phyloP scores from a whole-genome alignment of 495 filamentous ascomycete genomes.

The Copromyces sp. region DNA sequence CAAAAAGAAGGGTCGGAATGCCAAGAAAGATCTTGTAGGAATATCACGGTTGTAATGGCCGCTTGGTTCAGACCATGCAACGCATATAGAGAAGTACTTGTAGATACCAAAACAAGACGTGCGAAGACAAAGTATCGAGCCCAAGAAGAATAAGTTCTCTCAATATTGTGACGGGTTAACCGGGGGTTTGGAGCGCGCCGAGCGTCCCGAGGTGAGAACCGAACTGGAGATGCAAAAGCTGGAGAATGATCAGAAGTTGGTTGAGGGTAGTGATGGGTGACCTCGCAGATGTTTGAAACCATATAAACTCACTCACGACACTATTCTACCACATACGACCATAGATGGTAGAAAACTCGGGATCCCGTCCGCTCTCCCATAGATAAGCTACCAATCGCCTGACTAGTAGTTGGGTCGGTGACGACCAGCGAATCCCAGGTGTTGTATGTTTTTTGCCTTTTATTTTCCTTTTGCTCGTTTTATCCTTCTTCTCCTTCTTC shows the following conservation, averaged over 20 bases:
- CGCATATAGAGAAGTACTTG: neutral
- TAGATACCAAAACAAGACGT: neutral
- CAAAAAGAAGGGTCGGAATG: neutral
- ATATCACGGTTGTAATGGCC: neutral
- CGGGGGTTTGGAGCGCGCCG: too few species aligned
- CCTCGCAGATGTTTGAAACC: too few species aligned
- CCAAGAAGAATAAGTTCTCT: too few species aligned
- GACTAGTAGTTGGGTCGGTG: conserved; percentile 30
- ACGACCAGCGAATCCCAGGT: conserved; percentile 31
- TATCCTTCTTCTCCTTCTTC: too few species aligned
- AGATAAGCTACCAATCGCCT: conserved; percentile 19
- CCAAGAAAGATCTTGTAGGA: neutral
- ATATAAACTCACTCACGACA: too few species aligned
- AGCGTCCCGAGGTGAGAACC: too few species aligned
- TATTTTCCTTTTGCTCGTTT: too few species aligned
- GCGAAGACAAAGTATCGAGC: neutral
- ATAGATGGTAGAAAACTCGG: conserved; percentile 25
- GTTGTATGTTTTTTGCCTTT: conserved; percentile 28
- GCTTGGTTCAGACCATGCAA: neutral
- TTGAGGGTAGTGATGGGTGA: too few species aligned
- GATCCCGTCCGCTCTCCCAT: conserved; percentile 44
- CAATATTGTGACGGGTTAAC: too few species aligned
- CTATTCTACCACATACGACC: too few species aligned
- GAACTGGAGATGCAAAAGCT: too few species aligned
- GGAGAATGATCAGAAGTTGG: too few species aligned